These are phyloP conservation scores for Paracorniculantispora psalliotae DNA, from an alignment of 2,329 filamentous ascomycete species.

Conservation along the genomic window DNA sequence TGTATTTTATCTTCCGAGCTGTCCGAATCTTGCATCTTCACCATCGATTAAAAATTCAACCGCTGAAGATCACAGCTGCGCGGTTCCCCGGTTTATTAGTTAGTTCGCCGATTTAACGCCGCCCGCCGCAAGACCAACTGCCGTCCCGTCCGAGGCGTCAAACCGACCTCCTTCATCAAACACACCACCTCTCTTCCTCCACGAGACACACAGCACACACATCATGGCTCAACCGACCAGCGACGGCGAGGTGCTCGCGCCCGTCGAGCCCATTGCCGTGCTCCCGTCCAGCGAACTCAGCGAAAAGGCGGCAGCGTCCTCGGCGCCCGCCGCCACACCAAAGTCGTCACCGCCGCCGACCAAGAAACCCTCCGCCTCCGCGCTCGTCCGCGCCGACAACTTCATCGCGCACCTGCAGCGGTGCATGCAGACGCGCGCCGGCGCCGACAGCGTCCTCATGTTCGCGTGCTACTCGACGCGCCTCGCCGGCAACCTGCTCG, in stretches of 20 bases:
- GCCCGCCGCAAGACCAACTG: no score
- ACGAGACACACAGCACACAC: neutral
- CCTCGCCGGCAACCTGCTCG: constrained; percentile 47
- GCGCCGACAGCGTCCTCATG: constrained; percentile 65
- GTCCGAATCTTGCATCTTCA: no score
- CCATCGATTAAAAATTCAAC: no score
- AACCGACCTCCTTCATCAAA: no score
- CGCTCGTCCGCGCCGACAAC: constrained; percentile 42
- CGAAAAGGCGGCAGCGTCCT: constrained; percentile 2
- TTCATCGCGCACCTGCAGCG: constrained; percentile 54
- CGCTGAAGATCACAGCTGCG: no score
- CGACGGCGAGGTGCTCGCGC: neutral
- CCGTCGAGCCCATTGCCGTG: constrained; percentile 13
- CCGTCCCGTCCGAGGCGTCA: no score
- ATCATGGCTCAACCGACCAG: neutral
- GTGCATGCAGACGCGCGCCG: constrained; percentile 61
- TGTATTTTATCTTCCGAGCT: no score
- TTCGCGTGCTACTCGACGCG: constrained; percentile 64
- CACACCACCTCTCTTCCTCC: no score
- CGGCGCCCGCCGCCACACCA: neutral
- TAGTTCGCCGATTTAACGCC: no score
- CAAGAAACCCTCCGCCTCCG: constrained; percentile 16
- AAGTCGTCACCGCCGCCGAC: constrained; percentile 13
- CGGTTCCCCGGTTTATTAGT: no score
- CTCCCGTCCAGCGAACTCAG: constrained; percentile 16